A percentile compares a stretch with the other conserved stretches of the same genome.
phyloP scores from a whole-genome alignment of 176 grass and related monocot genomes.

The Rhynchospora tenuis region DNA sequence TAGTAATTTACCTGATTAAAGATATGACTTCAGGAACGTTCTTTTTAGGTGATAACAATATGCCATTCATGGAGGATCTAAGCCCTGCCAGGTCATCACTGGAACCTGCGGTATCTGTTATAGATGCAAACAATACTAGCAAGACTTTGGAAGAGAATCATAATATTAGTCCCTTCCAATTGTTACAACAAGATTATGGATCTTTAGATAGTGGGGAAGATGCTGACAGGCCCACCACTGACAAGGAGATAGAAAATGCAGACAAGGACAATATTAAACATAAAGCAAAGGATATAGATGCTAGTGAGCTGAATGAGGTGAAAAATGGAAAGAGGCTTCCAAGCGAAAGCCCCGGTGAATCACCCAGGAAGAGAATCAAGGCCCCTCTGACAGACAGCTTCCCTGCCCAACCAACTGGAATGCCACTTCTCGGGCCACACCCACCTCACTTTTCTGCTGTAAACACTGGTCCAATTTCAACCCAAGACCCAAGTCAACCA shows the following conservation, averaged over 20 bases:
- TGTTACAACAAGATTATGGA: constrained; percentile 50
- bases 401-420: constrained; percentile 27
- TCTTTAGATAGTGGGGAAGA: constrained; percentile 69
- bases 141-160: constrained; percentile 40
- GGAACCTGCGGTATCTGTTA: constrained; percentile 32
- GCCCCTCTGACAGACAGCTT: constrained; percentile 29
- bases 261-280: constrained; percentile 32
- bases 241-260: constrained; percentile 22
- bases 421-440: not conserved
- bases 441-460: not conserved
- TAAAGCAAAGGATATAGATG: constrained; percentile 24
- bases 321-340: constrained; percentile 23
- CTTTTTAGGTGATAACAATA: constrained; percentile 57
- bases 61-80: constrained; percentile 39
- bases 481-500: constrained; percentile 9
- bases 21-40: constrained; percentile 30
- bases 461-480: constrained; percentile 8
- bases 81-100: constrained; percentile 42
- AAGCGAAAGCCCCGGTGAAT: constrained; percentile 33
- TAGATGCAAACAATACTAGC: constrained; percentile 27
- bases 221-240: constrained; percentile 23
- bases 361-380: constrained; percentile 26
- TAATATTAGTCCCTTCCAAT: constrained; percentile 46
- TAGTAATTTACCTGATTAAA: constrained; percentile 23
- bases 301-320: constrained; percentile 20